These are phyloP conservation scores for Suillus sp. DNA, from an alignment of 768 basidiomycete species.

Conservation along the genomic window DNA sequence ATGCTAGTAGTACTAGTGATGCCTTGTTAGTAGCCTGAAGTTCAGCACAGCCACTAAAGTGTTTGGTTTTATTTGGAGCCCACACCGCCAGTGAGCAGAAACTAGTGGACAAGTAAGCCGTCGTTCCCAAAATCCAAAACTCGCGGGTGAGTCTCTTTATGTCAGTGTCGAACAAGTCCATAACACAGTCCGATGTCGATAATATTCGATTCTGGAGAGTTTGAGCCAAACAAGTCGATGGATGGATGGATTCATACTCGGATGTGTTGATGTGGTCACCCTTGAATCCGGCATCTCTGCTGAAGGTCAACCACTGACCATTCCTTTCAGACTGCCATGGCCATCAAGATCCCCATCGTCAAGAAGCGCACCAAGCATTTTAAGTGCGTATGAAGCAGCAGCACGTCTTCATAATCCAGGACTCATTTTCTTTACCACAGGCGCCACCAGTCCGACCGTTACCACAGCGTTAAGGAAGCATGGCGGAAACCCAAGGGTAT, in stretches of 20 bases:
- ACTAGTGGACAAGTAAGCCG: conserved; percentile 29
- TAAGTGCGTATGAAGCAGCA: conserved; percentile 63
- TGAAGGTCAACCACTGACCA: conserved; percentile 19
- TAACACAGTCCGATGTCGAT: neutral
- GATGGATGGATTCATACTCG: conserved; percentile 24
- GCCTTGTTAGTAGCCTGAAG: too few relatives aligned
- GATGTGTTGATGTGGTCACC: conserved; percentile 23
- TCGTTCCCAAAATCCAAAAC: conserved; percentile 53
- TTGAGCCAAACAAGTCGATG: conserved; percentile 16
- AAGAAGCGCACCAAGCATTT: conserved; percentile 98
- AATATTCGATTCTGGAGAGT: conserved; percentile 3
- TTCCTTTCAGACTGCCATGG: conserved; percentile 41
- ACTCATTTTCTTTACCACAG: conserved; percentile 41
- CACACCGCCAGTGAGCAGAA: neutral
- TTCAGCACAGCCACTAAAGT: neutral
- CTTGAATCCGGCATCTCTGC: neutral
- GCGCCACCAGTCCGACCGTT: conserved; percentile 99
- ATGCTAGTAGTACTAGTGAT: too few relatives aligned
- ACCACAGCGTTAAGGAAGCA: conserved; percentile 94
- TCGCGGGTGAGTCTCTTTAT: conserved; percentile 48
- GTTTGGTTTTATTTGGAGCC: conserved; percentile 7
- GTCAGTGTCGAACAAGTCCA: conserved; percentile 20
- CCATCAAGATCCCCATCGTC: conserved; percentile 67
- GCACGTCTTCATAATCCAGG: conserved; percentile 1
- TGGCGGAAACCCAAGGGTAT: conserved; percentile 99